These are phyloP conservation scores for Penicillium sp. DNA, from an alignment of 2,329 filamentous ascomycete genomes.

Conservation along the genomic window DNA sequence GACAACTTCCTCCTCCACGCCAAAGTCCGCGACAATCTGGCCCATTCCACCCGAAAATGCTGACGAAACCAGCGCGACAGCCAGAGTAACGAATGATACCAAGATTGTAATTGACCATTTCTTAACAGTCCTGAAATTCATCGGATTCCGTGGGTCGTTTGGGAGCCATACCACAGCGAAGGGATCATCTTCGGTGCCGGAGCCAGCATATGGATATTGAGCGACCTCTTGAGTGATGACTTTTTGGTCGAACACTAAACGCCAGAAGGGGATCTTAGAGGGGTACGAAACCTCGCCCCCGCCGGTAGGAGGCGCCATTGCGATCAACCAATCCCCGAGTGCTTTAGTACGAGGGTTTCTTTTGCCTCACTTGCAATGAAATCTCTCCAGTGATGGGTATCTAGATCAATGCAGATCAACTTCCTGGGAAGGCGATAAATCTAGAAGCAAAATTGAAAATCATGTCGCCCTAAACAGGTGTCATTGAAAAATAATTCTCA, in stretches of 20 bases:
- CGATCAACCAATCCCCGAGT: background rate
- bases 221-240: conserved; percentile 35
- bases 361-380: background rate
- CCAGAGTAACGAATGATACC: conserved; percentile 42
- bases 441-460: background rate
- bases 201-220: conserved; percentile 36
- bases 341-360: background rate
- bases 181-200: conserved; percentile 45
- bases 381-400: background rate
- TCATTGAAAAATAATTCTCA: conserved; percentile 2
- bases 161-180: conserved; percentile 45
- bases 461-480: conserved; percentile 1
- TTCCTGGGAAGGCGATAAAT: background rate
- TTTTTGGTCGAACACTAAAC: conserved; percentile 34
- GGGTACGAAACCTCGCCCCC: conserved; percentile 18
- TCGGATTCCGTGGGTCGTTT: conserved; percentile 46
- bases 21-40: conserved; percentile 38
- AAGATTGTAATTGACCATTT: conserved; percentile 46
- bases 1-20: conserved; percentile 36
- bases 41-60: conserved; percentile 43
- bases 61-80: conserved; percentile 45
- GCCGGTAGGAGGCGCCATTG: conserved; percentile 6
- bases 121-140: conserved; percentile 36
- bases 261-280: conserved; percentile 37
- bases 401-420: conserved; percentile 5